Evolutionary conservation across 106 monocot genomes (phyloP), one percentile per base, ranked within the genome.

Genomic region (Apostasia ramifera): DNA sequence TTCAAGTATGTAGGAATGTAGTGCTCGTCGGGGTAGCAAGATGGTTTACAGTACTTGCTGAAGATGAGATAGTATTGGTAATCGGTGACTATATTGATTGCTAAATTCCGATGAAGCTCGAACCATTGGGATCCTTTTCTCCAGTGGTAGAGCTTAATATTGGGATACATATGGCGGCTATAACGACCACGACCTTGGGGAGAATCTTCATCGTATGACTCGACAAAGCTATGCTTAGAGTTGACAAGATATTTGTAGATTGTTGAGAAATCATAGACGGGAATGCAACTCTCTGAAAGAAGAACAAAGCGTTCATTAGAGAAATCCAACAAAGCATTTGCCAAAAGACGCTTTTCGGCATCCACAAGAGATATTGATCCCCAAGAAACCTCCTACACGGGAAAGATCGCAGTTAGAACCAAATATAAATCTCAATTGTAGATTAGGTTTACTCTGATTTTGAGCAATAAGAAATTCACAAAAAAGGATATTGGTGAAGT

Each of bases 241-340:
- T 72, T 61, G 42, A 56, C 68, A 1, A 81, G 76, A 48, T 81
- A 81, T 3, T 67, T 76, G 72, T 81, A 81, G 67, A 81, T 40
- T 10, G 76, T 81, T 10, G 67, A 71, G 11, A 81, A 81, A 63
- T 81, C 57, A 55, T 61, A 76, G 2, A 81, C 68, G 0, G 81
- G 81, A 8, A 81, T 81, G 76, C 81, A 81, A 47, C 81, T 81
- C 55, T 81, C 81, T 8, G 81, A 81, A 39, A 81, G 71, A 44
- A 81, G 67, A 57, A 81, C 56, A 62, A 81, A 81, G 37, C 76
- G 76, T 40, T 81, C 81, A 37, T 81, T 81, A 6, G 75, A 76
- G 76, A 81, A 81, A 68, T 81, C 81, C 49, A 81, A 41, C 41
- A 81, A 71, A 42, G 81, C 81, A 56, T 81, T 81, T 40, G 81